Conservation (phyloP, 1,139 yeast species). For the Scheffersomyces parashehatae region DNA sequence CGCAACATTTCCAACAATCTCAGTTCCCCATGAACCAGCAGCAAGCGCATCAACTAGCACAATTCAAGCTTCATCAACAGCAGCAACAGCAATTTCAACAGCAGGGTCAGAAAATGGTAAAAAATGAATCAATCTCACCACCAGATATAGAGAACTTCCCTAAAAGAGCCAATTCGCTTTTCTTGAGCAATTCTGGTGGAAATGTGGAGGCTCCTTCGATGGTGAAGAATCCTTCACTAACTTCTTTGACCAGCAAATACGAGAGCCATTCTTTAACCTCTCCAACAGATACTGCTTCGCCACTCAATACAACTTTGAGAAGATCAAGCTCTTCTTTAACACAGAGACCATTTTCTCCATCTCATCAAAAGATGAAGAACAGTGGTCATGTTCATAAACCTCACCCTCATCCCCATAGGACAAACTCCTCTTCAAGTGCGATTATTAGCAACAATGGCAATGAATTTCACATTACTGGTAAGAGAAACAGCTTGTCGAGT, state of each 20-base stretch:
- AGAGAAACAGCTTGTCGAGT: neutral
- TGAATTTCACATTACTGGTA: conserved; percentile 3
- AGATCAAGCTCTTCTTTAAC: conserved; percentile 16
- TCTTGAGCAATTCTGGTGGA: conserved; percentile 7
- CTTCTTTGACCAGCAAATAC: conserved; percentile 29
- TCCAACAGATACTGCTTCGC: conserved; percentile 16
- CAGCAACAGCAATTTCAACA: conserved; percentile 3
- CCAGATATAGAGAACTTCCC: conserved; percentile 14
- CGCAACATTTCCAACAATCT: conserved; percentile 10
- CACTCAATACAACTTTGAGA: conserved; percentile 13
- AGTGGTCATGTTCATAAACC: conserved; percentile 37
- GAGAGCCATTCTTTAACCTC: conserved; percentile 31
- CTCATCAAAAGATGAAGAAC: conserved; percentile 25
- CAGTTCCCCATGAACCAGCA: neutral
- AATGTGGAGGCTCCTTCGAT: conserved; percentile 6
- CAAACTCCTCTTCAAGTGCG: conserved; percentile 5
- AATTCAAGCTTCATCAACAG: conserved; percentile 2
- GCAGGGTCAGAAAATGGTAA: conserved; percentile 2
- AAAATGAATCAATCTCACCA: conserved; percentile 8
- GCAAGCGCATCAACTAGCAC: conserved; percentile 1
- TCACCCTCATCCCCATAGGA: conserved; percentile 10
- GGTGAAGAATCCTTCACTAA: conserved; percentile 17
- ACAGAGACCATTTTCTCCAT: conserved; percentile 18
- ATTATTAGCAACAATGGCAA: conserved; percentile 8
- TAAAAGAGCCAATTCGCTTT: conserved; percentile 15